Percentiles rank a stretch among this genome's conserved stretches.
Conservation (phyloP, 1,284 basidiomycete species). For the Cryptococcus maquisensis region DNA sequence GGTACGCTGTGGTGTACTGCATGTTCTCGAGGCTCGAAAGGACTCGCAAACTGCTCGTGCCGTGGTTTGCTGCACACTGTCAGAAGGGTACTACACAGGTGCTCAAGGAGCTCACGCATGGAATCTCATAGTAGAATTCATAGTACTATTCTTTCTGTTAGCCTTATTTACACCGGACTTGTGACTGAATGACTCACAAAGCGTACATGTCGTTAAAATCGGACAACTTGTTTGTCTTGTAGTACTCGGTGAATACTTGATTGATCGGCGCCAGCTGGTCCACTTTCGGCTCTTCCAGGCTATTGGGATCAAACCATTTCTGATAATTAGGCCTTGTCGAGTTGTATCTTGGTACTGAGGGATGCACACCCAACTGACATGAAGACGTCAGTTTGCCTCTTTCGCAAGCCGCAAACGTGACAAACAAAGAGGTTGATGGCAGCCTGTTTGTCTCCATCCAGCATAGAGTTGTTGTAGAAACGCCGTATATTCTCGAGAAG, state of each 20-base stretch:
- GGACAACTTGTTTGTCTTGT: slow-evolving; percentile 62
- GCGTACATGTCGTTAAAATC: slow-evolving; percentile 60
- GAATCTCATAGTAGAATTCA: slow-evolving; percentile 43
- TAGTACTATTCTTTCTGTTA: slow-evolving; percentile 21
- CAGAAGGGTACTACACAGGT: background rate
- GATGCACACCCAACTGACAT: slow-evolving; percentile 65
- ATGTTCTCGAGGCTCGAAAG: slow-evolving; percentile 39
- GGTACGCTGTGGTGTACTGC: slow-evolving; percentile 4
- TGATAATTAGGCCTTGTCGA: slow-evolving; percentile 62
- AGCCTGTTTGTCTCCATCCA: slow-evolving; percentile 95
- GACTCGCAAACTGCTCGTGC: slow-evolving; percentile 34
- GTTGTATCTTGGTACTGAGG: slow-evolving; percentile 18
- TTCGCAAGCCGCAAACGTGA: background rate
- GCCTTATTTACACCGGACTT: background rate
- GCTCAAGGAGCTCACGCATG: slow-evolving; percentile 17
- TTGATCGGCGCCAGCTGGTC: slow-evolving; percentile 38
- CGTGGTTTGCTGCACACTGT: slow-evolving; percentile 25
- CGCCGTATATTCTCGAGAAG: slow-evolving; percentile 91
- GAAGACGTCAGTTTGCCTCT: background rate
- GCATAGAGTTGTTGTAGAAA: slow-evolving; percentile 92
- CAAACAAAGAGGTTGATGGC: slow-evolving; percentile 86
- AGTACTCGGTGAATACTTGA: slow-evolving; percentile 88
- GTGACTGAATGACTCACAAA: slow-evolving; percentile 25
- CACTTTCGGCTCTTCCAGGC: slow-evolving; percentile 59
- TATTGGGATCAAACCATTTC: slow-evolving; percentile 71